Evolutionary conservation across 106 monocot genomes (phyloP).

Genomic region (Posidonia australis): DNA sequence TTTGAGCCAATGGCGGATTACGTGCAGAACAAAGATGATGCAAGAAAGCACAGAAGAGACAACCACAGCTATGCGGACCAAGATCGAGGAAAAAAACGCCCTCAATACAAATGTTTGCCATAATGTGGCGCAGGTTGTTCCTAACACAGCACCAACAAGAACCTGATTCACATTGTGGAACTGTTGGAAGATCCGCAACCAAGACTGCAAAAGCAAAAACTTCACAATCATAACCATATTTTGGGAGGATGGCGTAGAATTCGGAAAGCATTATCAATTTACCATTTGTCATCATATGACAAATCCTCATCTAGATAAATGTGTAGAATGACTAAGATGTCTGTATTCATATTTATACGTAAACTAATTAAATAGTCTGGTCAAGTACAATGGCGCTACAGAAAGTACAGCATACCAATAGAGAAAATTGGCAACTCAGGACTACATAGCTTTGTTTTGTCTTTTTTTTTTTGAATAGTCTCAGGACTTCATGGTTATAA

Average conservation of each 20-base stretch:
- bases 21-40: constrained; percentile 35
- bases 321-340: too few relatives aligned
- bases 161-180: constrained; percentile 68
- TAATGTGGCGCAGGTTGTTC: constrained; percentile 34
- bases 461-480: too few relatives aligned
- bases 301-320: too few relatives aligned
- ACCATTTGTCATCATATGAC: too few relatives aligned
- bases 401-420: too few relatives aligned
- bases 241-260: too few relatives aligned
- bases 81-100: constrained; percentile 48
- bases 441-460: too few relatives aligned
- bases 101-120: constrained; percentile 54
- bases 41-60: constrained; percentile 32
- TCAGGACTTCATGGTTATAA: not conserved
- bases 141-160: constrained; percentile 59
- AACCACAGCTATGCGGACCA: constrained; percentile 40
- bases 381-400: too few relatives aligned
- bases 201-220: constrained; percentile 37
- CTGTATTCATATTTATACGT: too few relatives aligned
- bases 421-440: too few relatives aligned
- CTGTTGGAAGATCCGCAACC: constrained; percentile 65
- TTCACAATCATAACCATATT: not conserved
- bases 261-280: too few relatives aligned
- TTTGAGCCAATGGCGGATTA: constrained; percentile 49
- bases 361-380: too few relatives aligned